These are phyloP conservation scores for Papiliotrema flavescens DNA, from an alignment of 1,284 basidiomycete genomes.

Conservation along the genomic window DNA sequence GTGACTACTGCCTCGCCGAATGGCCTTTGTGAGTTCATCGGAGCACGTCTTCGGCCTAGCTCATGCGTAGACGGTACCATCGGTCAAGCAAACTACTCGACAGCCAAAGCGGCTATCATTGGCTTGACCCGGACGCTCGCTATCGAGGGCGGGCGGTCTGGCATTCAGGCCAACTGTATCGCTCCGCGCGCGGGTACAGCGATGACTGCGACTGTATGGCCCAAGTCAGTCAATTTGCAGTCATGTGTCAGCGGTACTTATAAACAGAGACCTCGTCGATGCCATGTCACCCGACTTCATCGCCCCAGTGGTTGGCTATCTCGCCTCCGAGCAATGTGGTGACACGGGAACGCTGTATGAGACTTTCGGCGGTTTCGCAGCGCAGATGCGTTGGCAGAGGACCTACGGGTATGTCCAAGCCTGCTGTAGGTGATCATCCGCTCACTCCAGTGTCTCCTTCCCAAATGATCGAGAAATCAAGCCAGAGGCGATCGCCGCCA, in stretches of 20 bases:
- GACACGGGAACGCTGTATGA: slow-evolving; percentile 81
- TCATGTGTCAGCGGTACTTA: neutral
- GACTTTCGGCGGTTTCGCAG: slow-evolving; percentile 87
- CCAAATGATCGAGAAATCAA: slow-evolving; percentile 67
- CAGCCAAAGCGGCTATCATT: slow-evolving; percentile 91
- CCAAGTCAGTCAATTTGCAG: slow-evolving; percentile 22
- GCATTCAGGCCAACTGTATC: slow-evolving; percentile 82
- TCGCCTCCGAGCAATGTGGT: slow-evolving; percentile 74
- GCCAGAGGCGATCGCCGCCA: slow-evolving; percentile 71
- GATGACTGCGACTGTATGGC: slow-evolving; percentile 85
- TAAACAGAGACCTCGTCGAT: slow-evolving; percentile 78
- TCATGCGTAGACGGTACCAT: slow-evolving; percentile 75
- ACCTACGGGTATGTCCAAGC: slow-evolving; percentile 61
- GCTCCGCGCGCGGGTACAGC: slow-evolving; percentile 87
- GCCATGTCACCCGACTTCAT: slow-evolving; percentile 95
- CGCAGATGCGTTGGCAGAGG: slow-evolving; percentile 90
- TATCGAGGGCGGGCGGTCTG: slow-evolving; percentile 88
- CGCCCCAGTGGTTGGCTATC: slow-evolving; percentile 85
- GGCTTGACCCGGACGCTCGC: slow-evolving; percentile 85
- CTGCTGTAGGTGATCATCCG: neutral
- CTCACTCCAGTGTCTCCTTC: slow-evolving; percentile 54
- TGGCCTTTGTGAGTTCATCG: slow-evolving; percentile 69
- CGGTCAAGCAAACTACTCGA: slow-evolving; percentile 79
- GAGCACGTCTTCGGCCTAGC: neutral
- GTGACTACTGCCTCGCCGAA: slow-evolving; percentile 90